Evolutionary conservation across 2,329 filamentous ascomycete genomes (phyloP).

Genomic region (Colletotrichum tropicale): DNA sequence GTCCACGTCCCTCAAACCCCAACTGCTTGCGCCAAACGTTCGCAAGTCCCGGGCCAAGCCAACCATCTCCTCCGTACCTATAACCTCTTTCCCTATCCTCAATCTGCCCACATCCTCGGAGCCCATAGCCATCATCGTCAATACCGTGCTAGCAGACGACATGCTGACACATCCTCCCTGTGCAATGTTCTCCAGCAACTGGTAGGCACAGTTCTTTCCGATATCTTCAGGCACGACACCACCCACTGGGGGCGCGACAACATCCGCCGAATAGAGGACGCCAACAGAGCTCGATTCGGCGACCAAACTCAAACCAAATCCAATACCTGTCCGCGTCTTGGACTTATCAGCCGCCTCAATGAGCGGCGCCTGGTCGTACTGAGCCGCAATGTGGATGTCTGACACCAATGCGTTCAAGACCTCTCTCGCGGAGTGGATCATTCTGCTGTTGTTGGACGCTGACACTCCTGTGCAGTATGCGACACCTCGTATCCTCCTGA

Average conservation of each 20-base stretch:
- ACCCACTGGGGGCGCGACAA: constrained; percentile 75
- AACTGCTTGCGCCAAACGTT: constrained; percentile 88
- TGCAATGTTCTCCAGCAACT: constrained; percentile 82
- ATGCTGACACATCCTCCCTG: constrained; percentile 82
- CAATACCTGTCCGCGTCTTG: constrained; percentile 77
- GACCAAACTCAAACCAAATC: constrained; percentile 89
- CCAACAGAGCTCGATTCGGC: constrained; percentile 87
- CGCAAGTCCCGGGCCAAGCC: constrained; percentile 83
- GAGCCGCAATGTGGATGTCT: constrained; percentile 88
- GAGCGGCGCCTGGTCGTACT: constrained; percentile 72
- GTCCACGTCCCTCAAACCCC: constrained; percentile 81
- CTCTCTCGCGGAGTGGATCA: constrained; percentile 90
- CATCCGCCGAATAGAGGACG: constrained; percentile 87
- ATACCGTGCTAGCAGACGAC: constrained; percentile 73
- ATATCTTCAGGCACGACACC: constrained; percentile 89
- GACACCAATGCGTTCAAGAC: constrained; percentile 84
- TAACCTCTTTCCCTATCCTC: constrained; percentile 78
- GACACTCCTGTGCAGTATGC: constrained; percentile 93
- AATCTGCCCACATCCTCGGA: constrained; percentile 92
- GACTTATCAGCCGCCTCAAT: constrained; percentile 60
- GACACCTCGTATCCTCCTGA: constrained; percentile 89
- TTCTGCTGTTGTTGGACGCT: constrained; percentile 89
- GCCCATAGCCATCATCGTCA: constrained; percentile 97
- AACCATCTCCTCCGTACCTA: constrained; percentile 82
- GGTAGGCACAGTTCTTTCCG: constrained; percentile 85